Evolutionary conservation across 257 asterid genomes (phyloP), one percentile per base, ranked within the genome.

Genomic region (Gynochthodes officinalis): DNA sequence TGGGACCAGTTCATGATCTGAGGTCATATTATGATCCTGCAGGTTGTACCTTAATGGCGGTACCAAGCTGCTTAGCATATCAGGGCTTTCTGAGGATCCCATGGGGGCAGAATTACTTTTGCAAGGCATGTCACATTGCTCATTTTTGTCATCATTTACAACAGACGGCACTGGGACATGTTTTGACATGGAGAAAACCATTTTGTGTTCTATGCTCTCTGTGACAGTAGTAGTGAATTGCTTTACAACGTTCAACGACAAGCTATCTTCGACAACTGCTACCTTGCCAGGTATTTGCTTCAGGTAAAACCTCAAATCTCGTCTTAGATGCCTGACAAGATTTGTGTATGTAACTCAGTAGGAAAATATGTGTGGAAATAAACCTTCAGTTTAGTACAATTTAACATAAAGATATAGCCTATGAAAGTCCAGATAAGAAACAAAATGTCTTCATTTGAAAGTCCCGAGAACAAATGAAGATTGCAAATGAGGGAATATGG

Each of bases 221-320:
- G 76, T 72, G 64, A 82, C 92, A 70, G 70, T 79, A 6, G 64
- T 62, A 52, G 80, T 59, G 76, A 61, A 61, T 60, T 81, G 67
- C 75, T 86, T 84, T 81, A 82, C 57, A 55, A 84, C 68, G 60
- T 81, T 73, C 71, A 87, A 62, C 4, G 82, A 64, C 50, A 84
- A 86, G 78, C 87, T 80, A 57, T 91, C 94, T 42, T 49, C 90
- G 50, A 89, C 72, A 48, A 82, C 35, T n/a, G 94, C 97, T 53
- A 79, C 84, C 85, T 91, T 91, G 88, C 97, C 81, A 39, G 89
- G 82, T 59, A 91, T 77, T 75, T 87, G 84, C 80, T 86, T 85
- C 62, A 86, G 88, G 87, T 82, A 89, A 83, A 71, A 82, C 79
- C 80, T 82, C 71, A 74, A 59, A 80, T 91, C 97, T 84, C 76